Percentiles rank a stretch among this genome's conserved stretches.
These are phyloP conservation scores for Rhododendron vialii DNA, from an alignment of 148 eudicot species.

Conservation along the genomic window DNA sequence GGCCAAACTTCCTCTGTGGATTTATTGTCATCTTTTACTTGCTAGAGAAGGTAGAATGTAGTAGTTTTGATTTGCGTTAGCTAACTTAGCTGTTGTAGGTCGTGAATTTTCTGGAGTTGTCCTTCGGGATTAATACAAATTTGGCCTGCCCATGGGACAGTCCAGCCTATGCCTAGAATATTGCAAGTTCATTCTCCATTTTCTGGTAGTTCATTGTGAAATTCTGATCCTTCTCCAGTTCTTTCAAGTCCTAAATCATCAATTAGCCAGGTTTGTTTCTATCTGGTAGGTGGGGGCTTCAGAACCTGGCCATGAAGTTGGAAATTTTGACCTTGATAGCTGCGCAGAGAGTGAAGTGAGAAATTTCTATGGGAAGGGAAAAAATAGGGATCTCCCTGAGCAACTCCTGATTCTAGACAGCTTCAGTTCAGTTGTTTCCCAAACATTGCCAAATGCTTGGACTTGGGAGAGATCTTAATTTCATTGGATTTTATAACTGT, in stretches of 20 bases:
- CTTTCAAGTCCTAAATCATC: background rate
- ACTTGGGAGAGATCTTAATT: conserved; percentile 1
- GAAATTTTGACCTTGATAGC: background rate
- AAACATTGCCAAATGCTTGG: background rate
- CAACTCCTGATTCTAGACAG: background rate
- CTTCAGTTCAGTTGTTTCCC: background rate
- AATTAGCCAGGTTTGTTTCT: background rate
- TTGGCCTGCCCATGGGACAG: background rate
- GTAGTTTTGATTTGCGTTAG: background rate
- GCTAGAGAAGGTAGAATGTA: background rate
- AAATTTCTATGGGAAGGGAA: background rate
- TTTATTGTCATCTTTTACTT: background rate
- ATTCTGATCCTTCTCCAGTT: background rate
- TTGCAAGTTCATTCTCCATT: background rate
- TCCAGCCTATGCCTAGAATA: background rate
- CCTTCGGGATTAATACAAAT: background rate
- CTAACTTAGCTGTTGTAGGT: background rate
- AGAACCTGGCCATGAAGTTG: background rate
- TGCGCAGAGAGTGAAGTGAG: background rate
- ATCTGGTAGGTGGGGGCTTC: background rate
- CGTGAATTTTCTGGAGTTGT: background rate
- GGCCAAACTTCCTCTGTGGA: background rate
- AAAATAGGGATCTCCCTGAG: background rate
- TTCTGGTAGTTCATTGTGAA: background rate
- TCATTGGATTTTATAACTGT: background rate